Conservation (phyloP, 352 stramenopile genomes). For the Phytophthora chlamydospora region DNA sequence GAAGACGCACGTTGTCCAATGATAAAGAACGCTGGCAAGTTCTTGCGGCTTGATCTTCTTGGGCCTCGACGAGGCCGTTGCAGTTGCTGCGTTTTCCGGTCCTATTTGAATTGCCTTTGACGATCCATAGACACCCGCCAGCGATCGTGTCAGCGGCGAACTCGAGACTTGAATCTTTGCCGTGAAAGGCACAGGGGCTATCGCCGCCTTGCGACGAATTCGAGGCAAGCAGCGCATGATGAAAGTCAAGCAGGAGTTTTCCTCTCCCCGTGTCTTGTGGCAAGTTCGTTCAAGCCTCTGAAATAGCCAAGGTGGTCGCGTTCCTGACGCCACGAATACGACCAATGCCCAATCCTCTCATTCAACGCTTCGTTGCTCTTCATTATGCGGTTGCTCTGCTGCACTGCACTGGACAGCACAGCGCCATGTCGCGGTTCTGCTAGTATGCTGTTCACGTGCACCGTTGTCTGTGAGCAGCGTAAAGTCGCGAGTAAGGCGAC, state of each 20-base stretch:
- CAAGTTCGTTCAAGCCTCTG: neutral
- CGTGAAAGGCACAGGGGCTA: neutral
- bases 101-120: conserved; percentile 2
- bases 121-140: neutral
- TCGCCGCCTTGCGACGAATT: conserved; percentile 1
- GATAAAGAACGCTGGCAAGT: conserved; percentile 10
- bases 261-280: too few relatives aligned
- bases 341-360: too few relatives aligned
- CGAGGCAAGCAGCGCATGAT: conserved; percentile 2
- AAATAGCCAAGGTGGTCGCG: neutral
- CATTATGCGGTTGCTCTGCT: neutral
- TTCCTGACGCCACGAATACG: too few relatives aligned
- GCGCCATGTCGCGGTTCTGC: neutral
- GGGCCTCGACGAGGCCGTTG: neutral
- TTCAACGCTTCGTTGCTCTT: conserved; percentile 1
- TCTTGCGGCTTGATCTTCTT: conserved; percentile 3
- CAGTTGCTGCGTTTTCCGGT: neutral
- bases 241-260: neutral
- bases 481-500: conserved; percentile 74
- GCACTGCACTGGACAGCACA: too few relatives aligned
- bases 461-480: conserved; percentile 37
- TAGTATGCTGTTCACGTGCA: conserved; percentile 20
- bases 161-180: neutral
- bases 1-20: conserved; percentile 39
- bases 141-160: neutral